Evolutionary conservation across 495 filamentous ascomycete genomes (phyloP).

Genomic region (Trichoderma virens): DNA sequence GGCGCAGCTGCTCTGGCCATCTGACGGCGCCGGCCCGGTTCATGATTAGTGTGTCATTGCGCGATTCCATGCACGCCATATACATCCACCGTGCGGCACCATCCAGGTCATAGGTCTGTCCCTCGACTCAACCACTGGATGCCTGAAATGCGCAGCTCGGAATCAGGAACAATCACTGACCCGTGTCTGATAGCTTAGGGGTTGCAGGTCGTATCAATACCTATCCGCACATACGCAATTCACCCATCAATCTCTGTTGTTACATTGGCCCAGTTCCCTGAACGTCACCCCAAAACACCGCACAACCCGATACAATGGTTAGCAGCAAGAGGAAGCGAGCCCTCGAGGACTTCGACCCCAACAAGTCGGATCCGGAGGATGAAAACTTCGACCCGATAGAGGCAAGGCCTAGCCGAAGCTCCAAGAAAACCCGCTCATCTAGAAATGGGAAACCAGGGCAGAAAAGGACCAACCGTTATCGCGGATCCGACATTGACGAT

Average conservation of each 20-base stretch:
- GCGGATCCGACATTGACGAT: constrained; percentile 60
- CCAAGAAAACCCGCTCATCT: constrained; percentile 31
- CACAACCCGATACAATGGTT: constrained; percentile 31
- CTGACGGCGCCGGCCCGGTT: not conserved
- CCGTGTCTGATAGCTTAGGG: not conserved
- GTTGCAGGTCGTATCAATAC: not conserved
- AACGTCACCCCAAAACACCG: not conserved
- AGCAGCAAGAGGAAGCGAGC: constrained; percentile 54
- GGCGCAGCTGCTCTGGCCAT: not conserved
- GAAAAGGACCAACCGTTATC: constrained; percentile 33
- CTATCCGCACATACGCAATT: not conserved
- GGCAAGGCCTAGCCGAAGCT: constrained; percentile 34
- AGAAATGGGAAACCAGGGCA: constrained; percentile 25
- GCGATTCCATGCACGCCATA: constrained; percentile 5
- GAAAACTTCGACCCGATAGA: constrained; percentile 58
- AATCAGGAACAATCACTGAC: not conserved
- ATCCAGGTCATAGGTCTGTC: not conserved
- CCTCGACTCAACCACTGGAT: not conserved
- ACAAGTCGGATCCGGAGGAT: constrained; percentile 78
- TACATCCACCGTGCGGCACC: not conserved
- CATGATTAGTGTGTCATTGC: not conserved
- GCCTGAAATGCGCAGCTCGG: not conserved
- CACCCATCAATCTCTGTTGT: not conserved
- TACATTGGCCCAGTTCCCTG: not conserved
- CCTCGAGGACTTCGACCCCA: constrained; percentile 66